Evolutionary conservation across 2,329 filamentous ascomycete genomes (phyloP).

Genomic region (Sporothrix humicola): DNA sequence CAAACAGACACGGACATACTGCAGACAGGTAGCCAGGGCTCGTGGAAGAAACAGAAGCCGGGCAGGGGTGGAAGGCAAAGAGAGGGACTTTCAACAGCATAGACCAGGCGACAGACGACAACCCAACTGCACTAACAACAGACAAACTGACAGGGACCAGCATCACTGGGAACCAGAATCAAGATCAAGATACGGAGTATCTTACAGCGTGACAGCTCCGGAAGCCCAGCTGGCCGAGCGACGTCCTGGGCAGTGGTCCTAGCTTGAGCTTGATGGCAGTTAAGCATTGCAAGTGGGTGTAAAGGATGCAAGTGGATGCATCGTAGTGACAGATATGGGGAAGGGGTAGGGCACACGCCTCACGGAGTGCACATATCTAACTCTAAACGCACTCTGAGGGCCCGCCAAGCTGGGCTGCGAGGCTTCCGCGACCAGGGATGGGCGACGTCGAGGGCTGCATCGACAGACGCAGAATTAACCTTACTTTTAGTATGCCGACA

Average conservation of each 20-base stretch:
- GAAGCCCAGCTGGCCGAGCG: conserved; percentile 30
- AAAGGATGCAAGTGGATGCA: not conserved
- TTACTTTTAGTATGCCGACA: conserved; percentile 30
- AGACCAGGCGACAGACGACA: conserved; percentile 16
- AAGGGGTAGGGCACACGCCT: not conserved
- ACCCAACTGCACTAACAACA: no score
- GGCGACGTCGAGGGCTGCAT: not conserved
- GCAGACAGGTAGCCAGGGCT: conserved; percentile 1
- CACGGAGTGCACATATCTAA: no score
- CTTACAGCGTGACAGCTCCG: conserved; percentile 14
- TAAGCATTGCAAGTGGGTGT: conserved; percentile 16
- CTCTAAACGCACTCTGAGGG: no score
- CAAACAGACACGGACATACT: conserved; percentile 26
- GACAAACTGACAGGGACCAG: conserved; percentile 1
- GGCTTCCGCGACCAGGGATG: conserved; percentile 21
- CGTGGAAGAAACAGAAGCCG: conserved; percentile 25
- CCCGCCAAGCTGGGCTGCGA: conserved; percentile 10
- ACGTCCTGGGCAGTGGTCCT: not conserved
- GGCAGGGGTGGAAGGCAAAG: not conserved
- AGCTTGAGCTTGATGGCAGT: conserved; percentile 8
- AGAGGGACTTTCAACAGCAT: conserved; percentile 9
- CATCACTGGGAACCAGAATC: not conserved
- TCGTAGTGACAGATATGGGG: not conserved
- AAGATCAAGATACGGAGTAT: no score
- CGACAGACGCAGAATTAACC: conserved; percentile 35